These are phyloP conservation scores for Mucor racemosus DNA, from an alignment of 371 early-diverging fungal species.

Conservation along the genomic window DNA sequence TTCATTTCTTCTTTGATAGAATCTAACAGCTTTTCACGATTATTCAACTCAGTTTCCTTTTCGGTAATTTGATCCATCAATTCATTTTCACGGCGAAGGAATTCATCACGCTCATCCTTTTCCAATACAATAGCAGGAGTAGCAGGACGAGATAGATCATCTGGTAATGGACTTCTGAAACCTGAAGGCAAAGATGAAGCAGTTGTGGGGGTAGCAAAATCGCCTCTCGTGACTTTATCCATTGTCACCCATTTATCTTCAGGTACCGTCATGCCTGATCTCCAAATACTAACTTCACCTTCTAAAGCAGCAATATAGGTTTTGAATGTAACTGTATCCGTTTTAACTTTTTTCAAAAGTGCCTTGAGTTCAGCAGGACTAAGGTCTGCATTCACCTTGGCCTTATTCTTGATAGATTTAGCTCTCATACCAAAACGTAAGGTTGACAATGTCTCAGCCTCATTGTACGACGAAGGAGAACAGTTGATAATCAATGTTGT, in stretches of 20 bases:
- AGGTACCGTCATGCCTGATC: slow-evolving; percentile 80
- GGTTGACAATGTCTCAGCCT: slow-evolving; percentile 94
- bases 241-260: slow-evolving; percentile 77
- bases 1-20: slow-evolving; percentile 70
- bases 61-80: slow-evolving; percentile 89
- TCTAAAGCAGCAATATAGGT: slow-evolving; percentile 84
- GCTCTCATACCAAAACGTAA: slow-evolving; percentile 97
- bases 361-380: slow-evolving; percentile 92
- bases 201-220: slow-evolving; percentile 44
- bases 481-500: slow-evolving; percentile 97
- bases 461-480: slow-evolving; percentile 95
- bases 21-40: slow-evolving; percentile 60
- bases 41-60: slow-evolving; percentile 75
- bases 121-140: slow-evolving; percentile 80
- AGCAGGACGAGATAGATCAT: slow-evolving; percentile 67
- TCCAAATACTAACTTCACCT: slow-evolving; percentile 76
- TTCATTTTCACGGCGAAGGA: slow-evolving; percentile 93
- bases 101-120: slow-evolving; percentile 93
- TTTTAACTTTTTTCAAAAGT: slow-evolving; percentile 86
- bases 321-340: slow-evolving; percentile 79
- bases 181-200: slow-evolving; percentile 52
- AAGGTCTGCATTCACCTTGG: slow-evolving; percentile 95
- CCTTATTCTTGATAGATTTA: slow-evolving; percentile 98
- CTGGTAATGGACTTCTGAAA: slow-evolving; percentile 41
- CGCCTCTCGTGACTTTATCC: slow-evolving; percentile 66